A percentile compares a stretch with the other conserved stretches of the same genome.
Conservation (phyloP, 2,329 filamentous ascomycete genomes). For the Diaporthe australafricana region DNA sequence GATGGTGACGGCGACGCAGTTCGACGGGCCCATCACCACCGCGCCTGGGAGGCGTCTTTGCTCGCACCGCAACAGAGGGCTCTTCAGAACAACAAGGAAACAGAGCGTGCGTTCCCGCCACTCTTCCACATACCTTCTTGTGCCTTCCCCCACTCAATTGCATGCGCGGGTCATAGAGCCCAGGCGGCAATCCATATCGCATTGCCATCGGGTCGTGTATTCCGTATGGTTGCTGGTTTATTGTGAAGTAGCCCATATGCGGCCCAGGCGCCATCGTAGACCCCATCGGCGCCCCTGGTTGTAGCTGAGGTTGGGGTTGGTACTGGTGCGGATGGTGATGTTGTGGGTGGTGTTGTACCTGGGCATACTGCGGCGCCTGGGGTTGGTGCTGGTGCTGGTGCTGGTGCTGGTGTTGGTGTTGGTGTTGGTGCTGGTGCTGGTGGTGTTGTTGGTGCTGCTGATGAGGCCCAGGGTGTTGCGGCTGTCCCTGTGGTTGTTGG, state of each 20-base stretch:
- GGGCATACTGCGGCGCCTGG: constrained; percentile 1
- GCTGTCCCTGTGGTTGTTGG: constrained; percentile 37
- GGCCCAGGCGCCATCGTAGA: constrained; percentile 51
- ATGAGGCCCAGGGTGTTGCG: constrained; percentile 6
- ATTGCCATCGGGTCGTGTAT: constrained; percentile 56
- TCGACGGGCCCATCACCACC: constrained; percentile 3
- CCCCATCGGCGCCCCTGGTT: constrained; percentile 49
- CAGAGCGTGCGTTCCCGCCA: neutral
- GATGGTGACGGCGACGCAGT: neutral
- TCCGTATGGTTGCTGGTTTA: constrained; percentile 56
- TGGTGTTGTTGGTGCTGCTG: constrained; percentile 31
- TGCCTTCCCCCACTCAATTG: constrained; percentile 61
- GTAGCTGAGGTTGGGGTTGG: constrained; percentile 42
- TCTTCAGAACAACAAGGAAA: constrained; percentile 24
- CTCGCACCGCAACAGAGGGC: neutral
- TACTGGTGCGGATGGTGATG: constrained; percentile 37
- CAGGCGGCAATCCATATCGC: constrained; percentile 59
- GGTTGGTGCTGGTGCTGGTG: constrained; percentile 34
- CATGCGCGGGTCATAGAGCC: constrained; percentile 56
- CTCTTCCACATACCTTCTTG: constrained; percentile 64
- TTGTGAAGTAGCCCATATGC: constrained; percentile 58
- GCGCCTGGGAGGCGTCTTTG: neutral
- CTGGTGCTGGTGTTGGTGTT: constrained; percentile 41
- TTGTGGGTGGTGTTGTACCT: constrained; percentile 33
- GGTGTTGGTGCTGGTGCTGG: constrained; percentile 33